Percentiles rank a stretch among this genome's conserved stretches.
These are phyloP conservation scores for Paramyrothecium roridum DNA, from an alignment of 2,329 filamentous ascomycete species.

Conservation along the genomic window DNA sequence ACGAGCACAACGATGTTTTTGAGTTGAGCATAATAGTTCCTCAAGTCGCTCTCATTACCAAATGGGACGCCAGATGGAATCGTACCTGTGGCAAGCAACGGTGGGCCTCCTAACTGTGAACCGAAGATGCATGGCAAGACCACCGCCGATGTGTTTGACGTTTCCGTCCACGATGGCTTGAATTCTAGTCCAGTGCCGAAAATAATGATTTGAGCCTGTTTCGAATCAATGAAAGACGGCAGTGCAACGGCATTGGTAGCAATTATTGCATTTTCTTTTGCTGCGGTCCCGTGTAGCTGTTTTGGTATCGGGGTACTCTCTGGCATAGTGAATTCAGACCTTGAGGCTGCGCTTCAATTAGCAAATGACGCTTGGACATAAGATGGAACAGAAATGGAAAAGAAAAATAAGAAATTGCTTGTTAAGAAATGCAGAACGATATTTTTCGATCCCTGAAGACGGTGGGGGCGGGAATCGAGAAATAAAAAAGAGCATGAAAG, in stretches of 20 bases:
- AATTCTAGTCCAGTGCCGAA: constrained; percentile 6
- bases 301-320: background rate
- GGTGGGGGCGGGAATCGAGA: too few relatives aligned
- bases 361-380: too few relatives aligned
- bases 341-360: too few relatives aligned
- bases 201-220: constrained; percentile 1
- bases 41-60: background rate
- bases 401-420: too few relatives aligned
- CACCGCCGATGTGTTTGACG: constrained; percentile 1
- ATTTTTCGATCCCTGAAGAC: too few relatives aligned
- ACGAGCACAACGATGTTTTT: constrained; percentile 8
- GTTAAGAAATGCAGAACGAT: too few relatives aligned
- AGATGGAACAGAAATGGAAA: too few relatives aligned
- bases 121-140: constrained; percentile 14
- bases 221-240: background rate
- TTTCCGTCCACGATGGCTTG: background rate
- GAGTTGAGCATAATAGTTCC: constrained; percentile 5
- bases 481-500: too few relatives aligned
- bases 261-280: background rate
- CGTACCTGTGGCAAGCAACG: constrained; percentile 10
- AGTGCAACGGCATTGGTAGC: background rate
- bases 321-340: too few relatives aligned
- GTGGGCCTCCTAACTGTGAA: constrained; percentile 9
- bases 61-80: constrained; percentile 8
- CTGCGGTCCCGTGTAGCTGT: background rate